Conservation (phyloP, 805 yeast species). For the Cyberlindnera galapagoensis region DNA sequence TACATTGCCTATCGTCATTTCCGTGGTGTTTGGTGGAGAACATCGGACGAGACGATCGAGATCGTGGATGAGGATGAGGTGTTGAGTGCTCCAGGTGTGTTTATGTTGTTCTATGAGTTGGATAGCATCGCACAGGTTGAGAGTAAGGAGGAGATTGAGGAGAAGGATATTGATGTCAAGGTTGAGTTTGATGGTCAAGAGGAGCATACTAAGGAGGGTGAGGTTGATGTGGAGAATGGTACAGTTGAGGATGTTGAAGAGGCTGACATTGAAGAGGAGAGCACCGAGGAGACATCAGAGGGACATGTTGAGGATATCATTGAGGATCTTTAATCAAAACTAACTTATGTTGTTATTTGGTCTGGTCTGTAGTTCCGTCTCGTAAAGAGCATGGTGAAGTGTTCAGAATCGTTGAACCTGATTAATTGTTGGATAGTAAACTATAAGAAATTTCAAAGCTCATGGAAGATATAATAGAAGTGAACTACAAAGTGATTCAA, state of each 20-base stretch:
- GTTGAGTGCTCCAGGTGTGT: constrained; percentile 75
- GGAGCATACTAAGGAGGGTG: constrained; percentile 1
- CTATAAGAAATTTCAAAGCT: no score
- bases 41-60: constrained; percentile 84
- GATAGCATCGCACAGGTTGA: constrained; percentile 28
- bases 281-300: no score
- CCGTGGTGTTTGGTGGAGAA: constrained; percentile 92
- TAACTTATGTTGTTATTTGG: no score
- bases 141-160: constrained; percentile 3
- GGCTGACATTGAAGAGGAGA: not conserved
- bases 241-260: not conserved
- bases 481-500: not conserved
- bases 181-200: constrained; percentile 1
- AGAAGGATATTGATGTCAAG: not conserved
- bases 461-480: not conserved
- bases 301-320: no score
- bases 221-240: not conserved
- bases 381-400: not conserved
- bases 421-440: no score
- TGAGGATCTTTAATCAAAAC: no score
- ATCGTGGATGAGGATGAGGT: constrained; percentile 79
- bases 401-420: no score
- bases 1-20: constrained; percentile 80
- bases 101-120: constrained; percentile 84
- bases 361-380: not conserved